Conservation (phyloP, 805 yeast species). For the Limtongia smithiae region DNA sequence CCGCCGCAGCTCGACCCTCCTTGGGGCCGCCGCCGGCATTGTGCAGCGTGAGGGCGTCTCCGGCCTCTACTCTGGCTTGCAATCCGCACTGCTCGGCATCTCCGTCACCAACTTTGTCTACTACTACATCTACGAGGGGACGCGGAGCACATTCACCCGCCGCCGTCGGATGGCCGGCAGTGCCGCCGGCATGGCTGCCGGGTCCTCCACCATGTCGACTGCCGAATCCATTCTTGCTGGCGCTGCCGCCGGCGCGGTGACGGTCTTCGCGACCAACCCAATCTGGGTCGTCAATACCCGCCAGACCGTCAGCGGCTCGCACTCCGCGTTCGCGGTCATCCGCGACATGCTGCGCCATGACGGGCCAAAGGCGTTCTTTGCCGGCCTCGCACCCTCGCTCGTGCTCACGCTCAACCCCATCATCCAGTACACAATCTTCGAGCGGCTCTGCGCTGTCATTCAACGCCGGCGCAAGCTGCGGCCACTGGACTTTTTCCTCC, state of each 20-base stretch:
- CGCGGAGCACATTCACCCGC: slow-evolving; percentile 36
- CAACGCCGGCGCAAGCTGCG: slow-evolving; percentile 54
- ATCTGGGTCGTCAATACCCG: slow-evolving; percentile 86
- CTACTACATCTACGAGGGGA: slow-evolving; percentile 83
- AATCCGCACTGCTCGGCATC: slow-evolving; percentile 82
- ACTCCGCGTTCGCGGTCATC: slow-evolving; percentile 54
- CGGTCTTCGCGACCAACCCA: slow-evolving; percentile 80
- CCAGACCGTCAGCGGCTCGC: slow-evolving; percentile 57
- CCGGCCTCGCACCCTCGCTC: slow-evolving; percentile 85
- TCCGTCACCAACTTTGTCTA: slow-evolving; percentile 82
- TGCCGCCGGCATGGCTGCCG: slow-evolving; percentile 18
- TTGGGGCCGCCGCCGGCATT: slow-evolving; percentile 47
- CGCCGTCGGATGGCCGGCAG: slow-evolving; percentile 32
- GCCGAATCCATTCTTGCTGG: slow-evolving; percentile 72
- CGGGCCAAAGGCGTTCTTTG: slow-evolving; percentile 68
- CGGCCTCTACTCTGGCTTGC: slow-evolving; percentile 81
- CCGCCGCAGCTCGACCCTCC: slow-evolving; percentile 27
- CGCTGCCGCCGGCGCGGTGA: slow-evolving; percentile 80
- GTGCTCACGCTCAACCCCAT: slow-evolving; percentile 84
- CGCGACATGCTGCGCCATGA: slow-evolving; percentile 62
- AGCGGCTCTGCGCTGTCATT: slow-evolving; percentile 70
- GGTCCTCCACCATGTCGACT: slow-evolving; percentile 49
- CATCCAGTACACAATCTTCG: slow-evolving; percentile 87
- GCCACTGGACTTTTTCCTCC: slow-evolving; percentile 71
- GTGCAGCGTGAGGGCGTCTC: slow-evolving; percentile 56